Evolutionary conservation across 495 filamentous ascomycete species (phyloP).

Genomic region (Cryomyces minteri): DNA sequence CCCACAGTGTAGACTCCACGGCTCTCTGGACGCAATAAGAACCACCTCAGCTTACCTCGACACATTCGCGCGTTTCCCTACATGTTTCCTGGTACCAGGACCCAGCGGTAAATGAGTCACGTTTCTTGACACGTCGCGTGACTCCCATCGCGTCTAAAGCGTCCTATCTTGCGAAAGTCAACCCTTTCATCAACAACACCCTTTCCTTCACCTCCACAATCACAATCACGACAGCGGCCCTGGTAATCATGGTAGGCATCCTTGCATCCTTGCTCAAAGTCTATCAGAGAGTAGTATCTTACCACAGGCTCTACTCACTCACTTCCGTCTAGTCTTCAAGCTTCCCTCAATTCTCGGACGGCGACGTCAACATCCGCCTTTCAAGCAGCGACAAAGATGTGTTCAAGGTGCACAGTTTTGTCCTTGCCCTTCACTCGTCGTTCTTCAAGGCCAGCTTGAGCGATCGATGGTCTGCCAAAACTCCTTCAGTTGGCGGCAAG

Average conservation of each 20-base stretch:
- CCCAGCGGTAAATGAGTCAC: too few species aligned
- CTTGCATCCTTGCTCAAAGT: neutral
- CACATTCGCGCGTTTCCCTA: too few species aligned
- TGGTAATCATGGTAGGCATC: neutral
- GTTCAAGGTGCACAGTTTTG: slow-evolving; percentile 1
- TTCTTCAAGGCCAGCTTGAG: slow-evolving; percentile 2
- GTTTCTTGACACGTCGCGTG: too few species aligned
- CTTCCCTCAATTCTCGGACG: neutral
- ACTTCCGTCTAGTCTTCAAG: too few species aligned
- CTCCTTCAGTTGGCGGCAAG: neutral
- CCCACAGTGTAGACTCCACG: too few species aligned
- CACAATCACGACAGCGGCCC: neutral
- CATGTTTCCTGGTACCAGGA: too few species aligned
- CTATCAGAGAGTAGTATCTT: neutral
- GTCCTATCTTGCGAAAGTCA: neutral
- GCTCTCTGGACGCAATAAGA: too few species aligned
- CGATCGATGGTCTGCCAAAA: neutral
- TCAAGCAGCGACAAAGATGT: neutral
- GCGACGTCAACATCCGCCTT: neutral
- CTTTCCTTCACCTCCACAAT: neutral
- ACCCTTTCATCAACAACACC: neutral
- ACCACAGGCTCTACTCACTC: neutral
- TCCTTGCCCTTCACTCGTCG: neutral
- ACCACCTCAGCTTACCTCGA: too few species aligned
- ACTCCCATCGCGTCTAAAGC: neutral